Evolutionary conservation across 306 rosid species (phyloP), one percentile per base, ranked within the genome.

Genomic region (Cucurbita maxima): DNA sequence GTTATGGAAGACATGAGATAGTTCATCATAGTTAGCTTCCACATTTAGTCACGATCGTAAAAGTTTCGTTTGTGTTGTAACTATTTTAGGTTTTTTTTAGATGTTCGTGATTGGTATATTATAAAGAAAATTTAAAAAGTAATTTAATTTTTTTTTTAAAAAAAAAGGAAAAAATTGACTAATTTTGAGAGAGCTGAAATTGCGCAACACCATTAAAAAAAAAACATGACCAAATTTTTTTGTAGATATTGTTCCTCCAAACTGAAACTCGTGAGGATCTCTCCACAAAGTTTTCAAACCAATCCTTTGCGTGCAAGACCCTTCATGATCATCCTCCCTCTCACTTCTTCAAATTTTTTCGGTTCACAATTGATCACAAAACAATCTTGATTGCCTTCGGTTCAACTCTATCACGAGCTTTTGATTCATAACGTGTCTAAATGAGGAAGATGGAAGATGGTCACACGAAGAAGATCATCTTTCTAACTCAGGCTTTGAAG

Each of bases 381-480:
- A 36, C 58, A 75, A 44, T 45, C 20, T 54, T 44, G 7, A 56
- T 56, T 13, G 63, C 73, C 73, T 59, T 54, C 61, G 12, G 19
- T 57, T 41, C 70, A 61, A 61, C 15, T 58, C 43, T 34, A 8
- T 1, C 8, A 2, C 41, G 4, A 34, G 1, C 10, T 58, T 58
- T 14, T 8, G 54, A 14, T 50, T 50, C 54, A 3, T n/a, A 14
- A 50, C 52, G 19, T 13, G 14, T 59, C 18, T 34, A 19, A 41
- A 63, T 63, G 71, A 59, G 40, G 53, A 71, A 69, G 53, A 86
- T 84, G 88, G 86, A 84, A 20, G 79, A 81, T 63, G 78, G 78
- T 72, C 84, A 84, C 13, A 79, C 76, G 10, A 63, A 81, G 71
- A 64, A 10, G 15, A 52, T 73, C 44, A 76, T 45, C 22, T 37